phyloP scores from a whole-genome alignment of 2,329 filamentous ascomycete genomes.

The Microsporum audouinii region DNA sequence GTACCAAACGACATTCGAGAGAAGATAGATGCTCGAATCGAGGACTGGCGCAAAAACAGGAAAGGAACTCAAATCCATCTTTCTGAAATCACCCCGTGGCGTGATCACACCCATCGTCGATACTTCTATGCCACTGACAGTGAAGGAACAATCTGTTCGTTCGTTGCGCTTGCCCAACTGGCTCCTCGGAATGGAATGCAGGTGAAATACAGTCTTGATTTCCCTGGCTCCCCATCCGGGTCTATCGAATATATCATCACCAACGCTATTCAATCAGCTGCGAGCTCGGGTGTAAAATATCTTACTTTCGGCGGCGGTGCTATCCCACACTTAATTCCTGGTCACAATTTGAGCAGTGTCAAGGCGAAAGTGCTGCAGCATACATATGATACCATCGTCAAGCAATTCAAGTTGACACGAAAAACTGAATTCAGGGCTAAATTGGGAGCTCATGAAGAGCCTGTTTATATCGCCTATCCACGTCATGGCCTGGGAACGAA shows the following conservation, averaged over 20 bases:
- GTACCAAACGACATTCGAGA: conserved; percentile 55
- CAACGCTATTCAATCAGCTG: conserved; percentile 53
- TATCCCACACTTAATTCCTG: conserved; percentile 59
- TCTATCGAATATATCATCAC: conserved; percentile 76
- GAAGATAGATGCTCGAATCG: conserved; percentile 60
- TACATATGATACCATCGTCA: conserved; percentile 70
- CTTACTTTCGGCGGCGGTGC: conserved; percentile 86
- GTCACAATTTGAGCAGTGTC: conserved; percentile 69
- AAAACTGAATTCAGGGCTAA: conserved; percentile 89
- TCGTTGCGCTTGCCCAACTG: conserved; percentile 75
- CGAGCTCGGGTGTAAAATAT: conserved; percentile 47
- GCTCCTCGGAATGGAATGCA: conserved; percentile 77
- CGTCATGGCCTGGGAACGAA: conserved; percentile 70
- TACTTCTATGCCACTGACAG: conserved; percentile 72
- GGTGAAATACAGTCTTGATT: conserved; percentile 92
- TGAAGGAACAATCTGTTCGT: conserved; percentile 58
- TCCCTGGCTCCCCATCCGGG: conserved; percentile 74
- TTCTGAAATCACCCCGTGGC: conserved; percentile 81
- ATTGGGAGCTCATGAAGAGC: conserved; percentile 72
- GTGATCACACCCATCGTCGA: conserved; percentile 68
- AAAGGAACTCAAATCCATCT: conserved; percentile 82
- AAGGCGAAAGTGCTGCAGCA: conserved; percentile 70
- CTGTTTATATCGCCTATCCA: conserved; percentile 82
- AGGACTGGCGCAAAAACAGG: conserved; percentile 67
- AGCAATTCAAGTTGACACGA: conserved; percentile 67